A percentile compares a stretch with the other conserved stretches of the same genome.
phyloP scores from a whole-genome alignment of 345 rosid genomes.

The Psidium friedrichsthalianum region DNA sequence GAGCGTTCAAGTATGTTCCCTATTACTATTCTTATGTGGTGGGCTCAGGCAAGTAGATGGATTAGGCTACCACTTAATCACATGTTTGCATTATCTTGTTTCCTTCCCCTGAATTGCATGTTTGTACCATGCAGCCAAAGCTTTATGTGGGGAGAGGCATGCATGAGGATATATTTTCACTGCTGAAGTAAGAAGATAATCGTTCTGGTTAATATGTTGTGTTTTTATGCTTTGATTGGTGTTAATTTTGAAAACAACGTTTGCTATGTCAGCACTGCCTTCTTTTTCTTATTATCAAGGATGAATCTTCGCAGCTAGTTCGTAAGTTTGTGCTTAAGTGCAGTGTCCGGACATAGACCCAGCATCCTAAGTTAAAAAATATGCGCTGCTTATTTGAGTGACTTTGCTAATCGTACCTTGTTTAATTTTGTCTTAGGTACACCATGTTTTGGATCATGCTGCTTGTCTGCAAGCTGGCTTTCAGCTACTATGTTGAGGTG shows the following conservation, averaged over 20 bases:
- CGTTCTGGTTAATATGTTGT: neutral
- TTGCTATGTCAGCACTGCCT: neutral
- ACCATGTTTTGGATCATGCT: slow-evolving; percentile 90
- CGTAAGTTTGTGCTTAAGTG: neutral
- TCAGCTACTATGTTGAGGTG: slow-evolving; percentile 99
- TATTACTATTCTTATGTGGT: slow-evolving; percentile 81
- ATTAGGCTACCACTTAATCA: neutral
- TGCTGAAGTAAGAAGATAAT: slow-evolving; percentile 59
- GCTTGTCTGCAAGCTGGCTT: slow-evolving; percentile 83
- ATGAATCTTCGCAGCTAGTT: neutral
- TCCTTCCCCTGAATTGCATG: neutral
- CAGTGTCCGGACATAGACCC: neutral
- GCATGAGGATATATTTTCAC: slow-evolving; percentile 85
- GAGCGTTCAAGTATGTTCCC: slow-evolving; percentile 80
- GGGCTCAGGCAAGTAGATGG: slow-evolving; percentile 79
- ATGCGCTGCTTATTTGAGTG: neutral
- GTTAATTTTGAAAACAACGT: neutral
- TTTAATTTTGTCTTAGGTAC: slow-evolving; percentile 33
- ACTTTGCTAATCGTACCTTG: neutral
- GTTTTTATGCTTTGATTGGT: neutral
- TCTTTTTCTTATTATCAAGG: neutral
- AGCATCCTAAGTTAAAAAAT: neutral
- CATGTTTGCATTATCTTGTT: neutral
- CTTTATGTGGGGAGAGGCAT: slow-evolving; percentile 92
- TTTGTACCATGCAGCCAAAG: slow-evolving; percentile 55